Evolutionary conservation across 257 asterid species (phyloP), one percentile per base, ranked within the genome.

Genomic region (Scutellaria galericulata): DNA sequence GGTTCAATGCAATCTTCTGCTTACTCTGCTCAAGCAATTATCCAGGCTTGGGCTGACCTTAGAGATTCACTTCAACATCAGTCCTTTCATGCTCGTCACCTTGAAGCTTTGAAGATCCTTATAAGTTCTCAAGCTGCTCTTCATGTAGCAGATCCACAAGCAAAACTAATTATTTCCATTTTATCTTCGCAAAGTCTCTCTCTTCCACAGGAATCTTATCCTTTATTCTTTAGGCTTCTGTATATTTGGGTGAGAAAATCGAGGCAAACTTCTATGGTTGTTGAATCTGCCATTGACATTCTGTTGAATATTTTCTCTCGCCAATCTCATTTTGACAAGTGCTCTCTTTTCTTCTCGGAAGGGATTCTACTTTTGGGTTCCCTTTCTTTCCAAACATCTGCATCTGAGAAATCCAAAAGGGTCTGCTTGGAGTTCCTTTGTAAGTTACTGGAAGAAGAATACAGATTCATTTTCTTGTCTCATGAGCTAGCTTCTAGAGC

Each of bases 11-110:
- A 69, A 45, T 79, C 85, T 66, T 79, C 94, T 69, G 64, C 84
- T 39, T 67, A 83, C 61, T 83, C 95, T 18, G 96, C 96, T 63
- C 93, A 82, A 83, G 82, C 79, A 76, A 84, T 94, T 70, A 91
- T 94, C 75, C 90, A 84, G 87, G 93, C 99, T 66, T 94, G 99
- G 99, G 86, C 95, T 51, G 90, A 87, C 80, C 89, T 94, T 66
- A 83, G 99, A 80, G 90, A 82, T 52, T 86, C 86, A 31, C 81
- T 87, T 76, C 85, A 85, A 55, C 62, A 73, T 57, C 83, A 82
- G 76, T 45, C 81, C 64, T 94, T 94, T 67, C 75, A 77, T 55
- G 61, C 87, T 61, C 85, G 48, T 72, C 91, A 90, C 78, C 84
- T 85, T 64, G 86, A 88, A 80, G 88, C 93, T 66, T 75, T 95